Evolutionary conservation across 2,329 filamentous ascomycete species (phyloP), one percentile per base, ranked within the genome.

Genomic region (Cryphonectria nitschkei): DNA sequence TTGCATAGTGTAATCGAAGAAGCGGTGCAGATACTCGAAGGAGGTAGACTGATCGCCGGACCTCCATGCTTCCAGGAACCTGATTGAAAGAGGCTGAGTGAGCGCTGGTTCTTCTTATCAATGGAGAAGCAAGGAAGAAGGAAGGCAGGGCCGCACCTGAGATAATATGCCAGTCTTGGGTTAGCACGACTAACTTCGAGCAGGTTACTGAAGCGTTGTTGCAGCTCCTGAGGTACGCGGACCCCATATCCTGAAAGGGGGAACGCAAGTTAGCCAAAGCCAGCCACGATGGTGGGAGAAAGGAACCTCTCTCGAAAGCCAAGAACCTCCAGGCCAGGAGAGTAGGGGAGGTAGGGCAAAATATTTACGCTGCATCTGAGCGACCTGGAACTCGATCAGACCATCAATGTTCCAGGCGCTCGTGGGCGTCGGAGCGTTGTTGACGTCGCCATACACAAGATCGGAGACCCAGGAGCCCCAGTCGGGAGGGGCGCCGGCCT

Each of bases 1-100:
- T 76, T 96, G 92, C 89, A 97, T 94, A 1, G 95, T 96, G 80
- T 97, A 98, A 80, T 99, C 96, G 76, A 98, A 99, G 80, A 98
- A 99, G 67, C 94, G 91, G 79, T 98, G 95, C 29, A 99, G 85
- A 75, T 91, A 91, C 77, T 99, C 95, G 78, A 98, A 96, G 0
- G 96, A 92, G 0, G 93, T 93, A 16, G 93, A 90, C 77, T 95
- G 97, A 80, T 98, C 94, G 5, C 95, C 95, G 3, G 94, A 90
- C 78, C 92, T 89, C 95, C 95, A 98, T 0, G 94, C 89, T 79
- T 99, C 95, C 19, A 98, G 89, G 77, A 97, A 98, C 75, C 91
- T 93, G 75, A 41, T 93, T 75, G 39, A 29, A 19, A 19, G 22
- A 74, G 32, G 22, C 2, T 13, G 32, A 43, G 14, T 34, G 43